A percentile compares a stretch with the other conserved stretches of the same genome.
Evolutionary conservation across 1,284 basidiomycete species (phyloP).

Genomic region (Thelephora terrestris): DNA sequence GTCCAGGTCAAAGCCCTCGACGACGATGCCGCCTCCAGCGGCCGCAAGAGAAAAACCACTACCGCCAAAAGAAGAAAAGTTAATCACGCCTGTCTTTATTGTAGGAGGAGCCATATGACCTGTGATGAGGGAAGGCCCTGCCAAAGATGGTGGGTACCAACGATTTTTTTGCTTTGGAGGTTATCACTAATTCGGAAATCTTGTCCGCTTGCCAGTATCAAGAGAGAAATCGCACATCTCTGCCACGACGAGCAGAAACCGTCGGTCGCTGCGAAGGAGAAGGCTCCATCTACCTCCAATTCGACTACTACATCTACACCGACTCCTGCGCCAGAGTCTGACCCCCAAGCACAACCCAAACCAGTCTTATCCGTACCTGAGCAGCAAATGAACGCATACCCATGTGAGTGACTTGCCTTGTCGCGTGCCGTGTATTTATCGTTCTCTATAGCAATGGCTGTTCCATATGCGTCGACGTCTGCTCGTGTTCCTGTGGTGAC

Average conservation of each 20-base stretch:
- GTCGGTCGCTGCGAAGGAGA: slow-evolving; percentile 31
- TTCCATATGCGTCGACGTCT: slow-evolving; percentile 2
- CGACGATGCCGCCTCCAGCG: slow-evolving; percentile 4
- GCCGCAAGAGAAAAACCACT: slow-evolving; percentile 36
- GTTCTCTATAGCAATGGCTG: slow-evolving; percentile 7
- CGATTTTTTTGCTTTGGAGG: slow-evolving; percentile 2
- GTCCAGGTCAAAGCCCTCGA: slow-evolving; percentile 4
- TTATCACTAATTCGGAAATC: slow-evolving; percentile 2
- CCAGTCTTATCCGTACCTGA: slow-evolving; percentile 19
- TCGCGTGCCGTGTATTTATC: slow-evolving; percentile 10
- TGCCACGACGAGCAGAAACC: slow-evolving; percentile 78
- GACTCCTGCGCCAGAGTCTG: slow-evolving; percentile 24
- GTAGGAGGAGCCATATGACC: slow-evolving; percentile 88
- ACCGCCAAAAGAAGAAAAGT: slow-evolving; percentile 64
- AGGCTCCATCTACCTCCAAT: slow-evolving; percentile 20
- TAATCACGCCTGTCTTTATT: slow-evolving; percentile 90
- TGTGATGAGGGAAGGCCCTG: slow-evolving; percentile 86
- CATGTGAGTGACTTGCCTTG: slow-evolving; percentile 5
- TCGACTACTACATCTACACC: slow-evolving; percentile 19
- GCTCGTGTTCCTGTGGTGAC: slow-evolving; percentile 26
- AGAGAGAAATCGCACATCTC: slow-evolving; percentile 84
- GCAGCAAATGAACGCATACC: slow-evolving; percentile 12
- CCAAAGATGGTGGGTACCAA: slow-evolving; percentile 61
- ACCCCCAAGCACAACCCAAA: slow-evolving; percentile 5
- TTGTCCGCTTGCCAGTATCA: slow-evolving; percentile 47